phyloP scores from a whole-genome alignment of 2,329 filamentous ascomycete species.

The Fusarium avenaceum region DNA sequence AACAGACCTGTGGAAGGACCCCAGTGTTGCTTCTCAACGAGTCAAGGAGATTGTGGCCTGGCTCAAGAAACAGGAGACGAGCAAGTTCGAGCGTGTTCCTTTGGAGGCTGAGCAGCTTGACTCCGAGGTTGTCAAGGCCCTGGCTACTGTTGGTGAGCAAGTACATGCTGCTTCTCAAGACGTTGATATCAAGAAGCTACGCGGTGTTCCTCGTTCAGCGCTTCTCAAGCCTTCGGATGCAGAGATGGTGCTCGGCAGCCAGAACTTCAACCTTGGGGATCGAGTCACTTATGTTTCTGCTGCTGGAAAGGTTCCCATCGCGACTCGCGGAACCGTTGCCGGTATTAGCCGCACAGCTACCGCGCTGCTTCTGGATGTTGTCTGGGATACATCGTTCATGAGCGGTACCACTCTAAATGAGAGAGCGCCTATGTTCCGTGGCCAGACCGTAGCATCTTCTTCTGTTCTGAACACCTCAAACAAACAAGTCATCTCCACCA shows the following conservation, averaged over 20 bases:
- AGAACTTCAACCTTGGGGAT: constrained; percentile 87
- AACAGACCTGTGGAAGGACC: constrained; percentile 85
- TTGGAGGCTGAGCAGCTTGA: constrained; percentile 97
- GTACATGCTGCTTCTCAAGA: constrained; percentile 65
- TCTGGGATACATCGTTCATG: constrained; percentile 97
- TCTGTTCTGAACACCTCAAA: constrained; percentile 89
- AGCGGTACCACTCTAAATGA: constrained; percentile 93
- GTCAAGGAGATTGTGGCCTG: constrained; percentile 95
- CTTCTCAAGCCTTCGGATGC: constrained; percentile 94
- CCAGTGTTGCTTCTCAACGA: constrained; percentile 77
- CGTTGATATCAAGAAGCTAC: constrained; percentile 76
- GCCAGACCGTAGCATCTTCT: constrained; percentile 89
- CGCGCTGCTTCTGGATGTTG: constrained; percentile 85
- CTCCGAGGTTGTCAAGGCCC: constrained; percentile 84
- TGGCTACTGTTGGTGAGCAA: constrained; percentile 81
- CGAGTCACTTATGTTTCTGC: constrained; percentile 93
- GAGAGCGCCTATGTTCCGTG: constrained; percentile 91
- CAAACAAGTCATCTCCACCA: constrained; percentile 81
- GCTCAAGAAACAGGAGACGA: constrained; percentile 92
- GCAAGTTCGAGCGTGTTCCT: constrained; percentile 94
- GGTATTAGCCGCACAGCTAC: constrained; percentile 91
- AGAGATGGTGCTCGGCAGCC: constrained; percentile 90
- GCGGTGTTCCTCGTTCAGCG: constrained; percentile 85
- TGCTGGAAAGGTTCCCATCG: constrained; percentile 94
- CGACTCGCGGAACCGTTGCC: constrained; percentile 91